Conservation (phyloP, 306 rosid genomes). For the Heteromeles arbutifolia region DNA sequence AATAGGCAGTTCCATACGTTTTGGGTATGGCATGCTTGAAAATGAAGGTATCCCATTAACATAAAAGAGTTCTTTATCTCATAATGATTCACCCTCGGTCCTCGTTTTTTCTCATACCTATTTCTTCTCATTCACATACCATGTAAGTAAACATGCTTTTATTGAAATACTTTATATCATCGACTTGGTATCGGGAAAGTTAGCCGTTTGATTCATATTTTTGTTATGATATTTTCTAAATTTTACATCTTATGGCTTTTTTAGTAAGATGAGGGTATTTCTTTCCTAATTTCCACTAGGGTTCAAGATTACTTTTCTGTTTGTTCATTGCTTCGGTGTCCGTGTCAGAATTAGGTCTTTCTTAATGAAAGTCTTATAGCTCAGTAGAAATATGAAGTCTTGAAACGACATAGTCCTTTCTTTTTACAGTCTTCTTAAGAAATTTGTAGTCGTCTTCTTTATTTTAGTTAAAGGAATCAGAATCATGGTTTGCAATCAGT, state of each 20-base stretch:
- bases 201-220: too few species aligned
- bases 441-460: neutral
- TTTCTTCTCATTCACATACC: neutral
- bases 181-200: too few species aligned
- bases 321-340: neutral
- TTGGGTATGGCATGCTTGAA: too few species aligned
- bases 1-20: too few species aligned
- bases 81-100: neutral
- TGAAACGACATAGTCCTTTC: neutral
- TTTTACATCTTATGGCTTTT: too few species aligned
- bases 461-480: neutral
- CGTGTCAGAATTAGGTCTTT: too few species aligned
- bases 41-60: too few species aligned
- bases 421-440: neutral
- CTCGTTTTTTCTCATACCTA: neutral
- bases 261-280: too few species aligned
- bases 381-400: neutral
- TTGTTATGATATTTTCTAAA: too few species aligned
- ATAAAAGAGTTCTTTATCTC: neutral
- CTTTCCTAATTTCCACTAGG: neutral
- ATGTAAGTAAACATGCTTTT: neutral
- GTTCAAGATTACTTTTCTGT: too few species aligned
- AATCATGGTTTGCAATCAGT: neutral
- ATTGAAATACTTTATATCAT: neutral
- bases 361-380: neutral